Evolutionary conservation across 129 eudicot species (phyloP).

Genomic region (Cynara cardunculus): DNA sequence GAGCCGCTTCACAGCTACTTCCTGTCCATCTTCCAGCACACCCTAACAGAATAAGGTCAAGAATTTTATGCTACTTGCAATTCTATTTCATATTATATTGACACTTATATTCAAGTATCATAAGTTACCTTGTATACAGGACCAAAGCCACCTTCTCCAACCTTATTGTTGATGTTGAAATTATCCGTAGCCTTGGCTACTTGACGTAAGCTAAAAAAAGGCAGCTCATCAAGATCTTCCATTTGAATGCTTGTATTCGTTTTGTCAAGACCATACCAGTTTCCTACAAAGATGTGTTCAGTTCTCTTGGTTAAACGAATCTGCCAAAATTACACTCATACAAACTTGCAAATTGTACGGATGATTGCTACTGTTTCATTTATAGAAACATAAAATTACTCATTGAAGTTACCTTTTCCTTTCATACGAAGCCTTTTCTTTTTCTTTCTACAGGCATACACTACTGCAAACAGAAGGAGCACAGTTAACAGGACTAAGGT

Average conservation of each 20-base stretch:
- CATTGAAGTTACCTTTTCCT: conserved; percentile 4
- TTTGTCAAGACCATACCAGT: neutral
- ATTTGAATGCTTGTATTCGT: neutral
- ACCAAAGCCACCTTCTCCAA: conserved; percentile 22
- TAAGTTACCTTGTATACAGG: conserved; percentile 12
- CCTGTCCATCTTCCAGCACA: conserved; percentile 1
- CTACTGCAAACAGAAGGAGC: conserved; percentile 22
- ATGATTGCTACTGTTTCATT: neutral
- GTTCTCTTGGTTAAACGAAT: neutral
- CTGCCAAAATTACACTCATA: neutral
- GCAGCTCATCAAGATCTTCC: conserved; percentile 6
- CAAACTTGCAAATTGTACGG: neutral
- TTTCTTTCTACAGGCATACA: conserved; percentile 9
- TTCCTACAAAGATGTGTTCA: conserved; percentile 9
- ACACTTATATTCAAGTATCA: neutral
- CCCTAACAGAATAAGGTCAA: conserved; percentile 5
- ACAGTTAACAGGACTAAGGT: neutral
- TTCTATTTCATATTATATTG: neutral
- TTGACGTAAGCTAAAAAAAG: conserved; percentile 7
- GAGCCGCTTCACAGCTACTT: conserved; percentile 17
- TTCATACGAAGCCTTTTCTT: neutral
- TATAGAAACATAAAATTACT: neutral
- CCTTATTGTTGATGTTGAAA: conserved; percentile 11
- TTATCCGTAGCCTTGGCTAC: conserved; percentile 15
- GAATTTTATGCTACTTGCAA: neutral